Evolutionary conservation across 495 filamentous ascomycete genomes (phyloP).

Genomic region (Neurospora sp.): DNA sequence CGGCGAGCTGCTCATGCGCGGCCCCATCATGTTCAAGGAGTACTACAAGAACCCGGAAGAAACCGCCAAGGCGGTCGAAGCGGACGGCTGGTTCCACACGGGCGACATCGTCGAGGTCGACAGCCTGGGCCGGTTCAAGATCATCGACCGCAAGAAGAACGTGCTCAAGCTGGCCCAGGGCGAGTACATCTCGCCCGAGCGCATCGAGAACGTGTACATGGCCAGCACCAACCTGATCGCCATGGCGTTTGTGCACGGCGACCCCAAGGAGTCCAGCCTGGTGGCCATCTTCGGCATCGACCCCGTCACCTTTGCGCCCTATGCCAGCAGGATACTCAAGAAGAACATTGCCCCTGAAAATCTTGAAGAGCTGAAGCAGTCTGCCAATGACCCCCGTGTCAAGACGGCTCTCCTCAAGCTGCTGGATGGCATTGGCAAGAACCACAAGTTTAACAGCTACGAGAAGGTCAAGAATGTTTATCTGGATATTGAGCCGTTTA

Average conservation of each 20-base stretch:
- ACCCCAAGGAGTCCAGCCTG: slow-evolving; percentile 70
- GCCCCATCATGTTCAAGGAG: slow-evolving; percentile 63
- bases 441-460: slow-evolving; percentile 79
- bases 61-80: slow-evolving; percentile 68
- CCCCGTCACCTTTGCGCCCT: slow-evolving; percentile 69
- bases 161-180: slow-evolving; percentile 95
- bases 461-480: slow-evolving; percentile 70
- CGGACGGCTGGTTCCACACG: slow-evolving; percentile 95
- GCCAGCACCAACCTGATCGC: slow-evolving; percentile 65
- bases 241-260: slow-evolving; percentile 84
- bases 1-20: slow-evolving; percentile 80
- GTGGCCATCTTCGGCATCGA: slow-evolving; percentile 83
- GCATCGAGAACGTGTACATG: slow-evolving; percentile 88
- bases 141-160: slow-evolving; percentile 97
- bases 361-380: slow-evolving; percentile 52
- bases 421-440: slow-evolving; percentile 69
- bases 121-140: slow-evolving; percentile 73
- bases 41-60: slow-evolving; percentile 86
- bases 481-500: slow-evolving; percentile 81
- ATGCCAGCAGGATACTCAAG: slow-evolving; percentile 63
- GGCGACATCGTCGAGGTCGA: slow-evolving; percentile 85
- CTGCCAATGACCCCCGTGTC: slow-evolving; percentile 56
- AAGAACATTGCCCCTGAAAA: slow-evolving; percentile 53
- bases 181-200: slow-evolving; percentile 96
- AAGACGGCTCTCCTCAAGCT: slow-evolving; percentile 65